phyloP scores from a whole-genome alignment of 1,139 yeast species.

The Wickerhamomyces sp. region DNA sequence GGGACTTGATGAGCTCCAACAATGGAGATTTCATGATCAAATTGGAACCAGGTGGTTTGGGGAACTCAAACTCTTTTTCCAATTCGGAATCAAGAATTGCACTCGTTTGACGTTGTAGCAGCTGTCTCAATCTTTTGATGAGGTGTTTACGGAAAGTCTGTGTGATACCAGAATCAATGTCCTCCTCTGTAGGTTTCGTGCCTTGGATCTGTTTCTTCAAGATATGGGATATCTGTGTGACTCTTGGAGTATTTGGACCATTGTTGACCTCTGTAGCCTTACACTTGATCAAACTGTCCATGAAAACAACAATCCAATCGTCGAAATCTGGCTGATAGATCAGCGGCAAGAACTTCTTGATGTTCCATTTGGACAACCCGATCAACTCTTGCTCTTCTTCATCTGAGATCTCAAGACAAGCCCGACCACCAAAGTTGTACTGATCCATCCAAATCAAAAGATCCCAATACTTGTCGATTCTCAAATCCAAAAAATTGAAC shows the following conservation, averaged over 20 bases:
- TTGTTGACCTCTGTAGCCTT: constrained; percentile 38
- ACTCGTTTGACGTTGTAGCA: constrained; percentile 66
- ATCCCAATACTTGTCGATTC: constrained; percentile 83
- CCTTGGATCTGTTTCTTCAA: constrained; percentile 37
- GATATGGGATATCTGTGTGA: constrained; percentile 59
- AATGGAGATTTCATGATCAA: constrained; percentile 62
- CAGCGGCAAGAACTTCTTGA: constrained; percentile 67
- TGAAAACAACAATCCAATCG: constrained; percentile 76
- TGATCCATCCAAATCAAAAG: constrained; percentile 91
- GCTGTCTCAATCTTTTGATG: constrained; percentile 57
- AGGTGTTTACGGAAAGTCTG: constrained; percentile 55
- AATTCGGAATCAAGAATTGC: constrained; percentile 64
- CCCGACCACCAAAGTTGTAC: constrained; percentile 80
- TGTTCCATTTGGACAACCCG: constrained; percentile 75
- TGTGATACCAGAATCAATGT: constrained; percentile 37
- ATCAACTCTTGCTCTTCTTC: constrained; percentile 53
- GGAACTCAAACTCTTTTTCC: constrained; percentile 63
- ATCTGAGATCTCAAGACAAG: constrained; percentile 55
- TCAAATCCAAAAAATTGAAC: constrained; percentile 76
- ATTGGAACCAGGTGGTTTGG: constrained; percentile 68
- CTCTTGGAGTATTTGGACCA: constrained; percentile 47
- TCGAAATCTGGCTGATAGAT: constrained; percentile 78
- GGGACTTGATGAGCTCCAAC: constrained; percentile 68
- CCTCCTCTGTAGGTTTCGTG: constrained; percentile 29
- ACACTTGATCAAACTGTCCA: constrained; percentile 62